Conservation (phyloP, 176 grass and related monocot species). For the Aegilops longissima region DNA sequence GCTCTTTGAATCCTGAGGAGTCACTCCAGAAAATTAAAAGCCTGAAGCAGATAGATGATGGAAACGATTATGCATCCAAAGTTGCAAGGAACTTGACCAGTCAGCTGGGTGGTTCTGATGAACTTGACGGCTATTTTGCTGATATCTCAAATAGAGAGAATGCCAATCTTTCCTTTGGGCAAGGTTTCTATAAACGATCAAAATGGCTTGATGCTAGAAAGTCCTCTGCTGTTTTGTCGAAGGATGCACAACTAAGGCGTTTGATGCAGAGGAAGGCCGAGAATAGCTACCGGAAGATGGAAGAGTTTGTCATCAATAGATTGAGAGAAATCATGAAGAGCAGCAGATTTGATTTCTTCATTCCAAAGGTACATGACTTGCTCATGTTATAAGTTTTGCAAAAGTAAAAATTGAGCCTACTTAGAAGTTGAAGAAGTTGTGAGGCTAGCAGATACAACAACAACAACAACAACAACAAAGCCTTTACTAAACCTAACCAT, state of each 20-base stretch:
- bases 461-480: no score
- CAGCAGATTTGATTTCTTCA: conserved; percentile 82
- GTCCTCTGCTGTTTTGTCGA: conserved; percentile 79
- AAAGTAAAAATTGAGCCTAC: neutral
- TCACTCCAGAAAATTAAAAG: conserved; percentile 71
- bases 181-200: conserved; percentile 93
- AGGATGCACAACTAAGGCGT: conserved; percentile 96
- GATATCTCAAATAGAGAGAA: conserved; percentile 56
- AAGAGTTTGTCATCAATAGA: conserved; percentile 73
- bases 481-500: no score
- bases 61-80: conserved; percentile 52
- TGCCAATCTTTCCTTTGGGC: conserved; percentile 70
- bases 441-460: neutral
- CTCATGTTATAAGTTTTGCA: neutral
- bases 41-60: conserved; percentile 70
- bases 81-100: conserved; percentile 43
- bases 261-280: conserved; percentile 91
- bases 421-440: conserved; percentile 6
- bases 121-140: conserved; percentile 63
- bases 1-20: conserved; percentile 50
- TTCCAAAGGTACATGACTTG: conserved; percentile 61
- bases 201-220: conserved; percentile 96
- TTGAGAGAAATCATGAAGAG: conserved; percentile 90
- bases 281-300: conserved; percentile 77
- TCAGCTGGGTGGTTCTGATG: conserved; percentile 69